A percentile compares a stretch with the other conserved stretches of the same genome.
phyloP scores from a whole-genome alignment of 257 asterid genomes.

The Solanum appendiculatum region DNA sequence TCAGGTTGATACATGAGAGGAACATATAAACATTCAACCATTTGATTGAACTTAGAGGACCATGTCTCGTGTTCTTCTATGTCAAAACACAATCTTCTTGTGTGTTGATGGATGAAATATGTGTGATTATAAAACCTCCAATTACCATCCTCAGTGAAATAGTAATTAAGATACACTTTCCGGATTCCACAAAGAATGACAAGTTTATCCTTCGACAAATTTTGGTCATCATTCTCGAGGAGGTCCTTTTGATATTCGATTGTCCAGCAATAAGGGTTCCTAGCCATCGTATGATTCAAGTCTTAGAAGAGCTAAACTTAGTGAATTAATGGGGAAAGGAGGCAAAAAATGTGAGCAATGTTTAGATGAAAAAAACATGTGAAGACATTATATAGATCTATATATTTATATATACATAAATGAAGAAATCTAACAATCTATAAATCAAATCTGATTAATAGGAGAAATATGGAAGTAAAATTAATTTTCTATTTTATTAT shows the following conservation, averaged over 20 bases:
- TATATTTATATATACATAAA: too few relatives aligned
- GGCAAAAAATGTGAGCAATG: too few relatives aligned
- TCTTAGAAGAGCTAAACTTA: too few relatives aligned
- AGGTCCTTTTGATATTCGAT: neutral
- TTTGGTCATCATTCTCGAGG: neutral
- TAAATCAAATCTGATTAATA: too few relatives aligned
- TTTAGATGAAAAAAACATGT: neutral
- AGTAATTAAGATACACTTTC: neutral
- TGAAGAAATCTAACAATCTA: too few relatives aligned
- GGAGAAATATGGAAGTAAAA: too few relatives aligned
- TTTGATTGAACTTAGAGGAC: neutral
- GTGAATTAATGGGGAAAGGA: too few relatives aligned
- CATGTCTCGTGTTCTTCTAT: neutral
- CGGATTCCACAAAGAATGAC: neutral
- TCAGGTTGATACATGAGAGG: neutral
- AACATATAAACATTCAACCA: neutral
- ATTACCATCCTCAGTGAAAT: neutral
- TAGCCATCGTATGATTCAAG: too few relatives aligned
- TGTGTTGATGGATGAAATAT: neutral
- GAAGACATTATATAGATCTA: too few relatives aligned
- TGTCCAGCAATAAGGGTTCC: neutral
- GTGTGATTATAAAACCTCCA: neutral
- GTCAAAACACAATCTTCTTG: neutral
- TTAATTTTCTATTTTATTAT: too few relatives aligned
- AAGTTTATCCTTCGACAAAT: neutral